Evolutionary conservation across 1,284 basidiomycete genomes (phyloP).

Genomic region (Volvariella volvacea): DNA sequence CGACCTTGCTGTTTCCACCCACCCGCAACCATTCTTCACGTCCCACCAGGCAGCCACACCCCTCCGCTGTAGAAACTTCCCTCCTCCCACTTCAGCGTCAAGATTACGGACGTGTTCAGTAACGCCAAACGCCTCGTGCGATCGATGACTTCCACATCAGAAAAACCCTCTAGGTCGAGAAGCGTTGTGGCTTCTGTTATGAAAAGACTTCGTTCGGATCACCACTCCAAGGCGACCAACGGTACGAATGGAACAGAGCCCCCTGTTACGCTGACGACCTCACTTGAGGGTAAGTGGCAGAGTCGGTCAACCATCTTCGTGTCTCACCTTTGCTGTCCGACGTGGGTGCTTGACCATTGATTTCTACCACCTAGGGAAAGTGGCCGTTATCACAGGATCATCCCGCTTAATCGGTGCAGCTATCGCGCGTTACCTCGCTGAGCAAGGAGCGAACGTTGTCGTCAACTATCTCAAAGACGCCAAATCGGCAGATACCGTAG

Average conservation of each 20-base stretch:
- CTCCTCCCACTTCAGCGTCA: no score
- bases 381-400: slow-evolving; percentile 53
- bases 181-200: neutral
- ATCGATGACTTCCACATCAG: slow-evolving; percentile 82
- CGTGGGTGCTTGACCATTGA: neutral
- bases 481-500: slow-evolving; percentile 37
- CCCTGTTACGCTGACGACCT: slow-evolving; percentile 1
- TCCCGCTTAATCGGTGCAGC: slow-evolving; percentile 54
- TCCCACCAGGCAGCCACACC: no score
- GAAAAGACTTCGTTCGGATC: neutral
- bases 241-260: neutral
- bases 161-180: neutral
- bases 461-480: slow-evolving; percentile 44
- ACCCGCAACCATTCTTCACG: no score
- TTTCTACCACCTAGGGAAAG: slow-evolving; percentile 28
- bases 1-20: no score
- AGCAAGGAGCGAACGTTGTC: slow-evolving; percentile 50
- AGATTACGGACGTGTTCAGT: slow-evolving; percentile 62
- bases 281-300: slow-evolving; percentile 3
- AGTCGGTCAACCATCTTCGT: neutral
- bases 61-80: no score
- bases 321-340: neutral
- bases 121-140: slow-evolving; percentile 90
- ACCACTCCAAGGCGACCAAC: neutral
- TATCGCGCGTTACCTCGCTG: slow-evolving; percentile 44